Evolutionary conservation across 1,139 yeast species (phyloP).

Genomic region (Suhomyces yuchorum): DNA sequence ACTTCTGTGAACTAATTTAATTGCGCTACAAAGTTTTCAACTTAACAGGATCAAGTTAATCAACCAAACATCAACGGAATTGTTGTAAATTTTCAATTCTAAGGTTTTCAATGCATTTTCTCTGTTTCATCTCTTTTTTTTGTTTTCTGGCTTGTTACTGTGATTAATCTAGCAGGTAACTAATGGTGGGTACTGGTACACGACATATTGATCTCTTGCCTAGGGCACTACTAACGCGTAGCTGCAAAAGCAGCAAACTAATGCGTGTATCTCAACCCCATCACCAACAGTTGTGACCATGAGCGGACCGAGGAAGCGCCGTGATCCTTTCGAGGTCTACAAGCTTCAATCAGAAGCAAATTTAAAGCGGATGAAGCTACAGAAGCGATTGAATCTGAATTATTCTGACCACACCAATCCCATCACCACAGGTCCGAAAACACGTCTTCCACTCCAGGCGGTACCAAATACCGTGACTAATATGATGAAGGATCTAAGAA

Average conservation of each 20-base stretch:
- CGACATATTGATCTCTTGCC: too few species aligned
- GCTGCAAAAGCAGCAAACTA: neutral
- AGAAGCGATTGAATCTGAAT: slow-evolving; percentile 13
- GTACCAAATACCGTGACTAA: neutral
- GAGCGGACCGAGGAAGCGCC: neutral
- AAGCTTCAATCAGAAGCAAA: slow-evolving; percentile 19
- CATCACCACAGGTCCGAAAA: neutral
- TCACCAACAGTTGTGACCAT: neutral
- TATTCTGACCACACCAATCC: neutral
- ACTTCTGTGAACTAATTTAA: too few species aligned
- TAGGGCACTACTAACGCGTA: neutral
- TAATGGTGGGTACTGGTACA: neutral
- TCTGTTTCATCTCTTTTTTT: too few species aligned
- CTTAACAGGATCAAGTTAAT: too few species aligned
- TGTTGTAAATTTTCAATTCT: too few species aligned
- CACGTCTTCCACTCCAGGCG: slow-evolving; percentile 6
- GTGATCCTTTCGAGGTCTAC: slow-evolving; percentile 24
- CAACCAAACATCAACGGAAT: too few species aligned
- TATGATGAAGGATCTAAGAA: neutral
- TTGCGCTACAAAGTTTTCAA: too few species aligned
- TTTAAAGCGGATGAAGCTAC: slow-evolving; percentile 21
- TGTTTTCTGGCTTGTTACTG: too few species aligned
- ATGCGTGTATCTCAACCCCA: neutral
- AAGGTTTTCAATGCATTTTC: too few species aligned
- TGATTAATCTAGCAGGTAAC: too few species aligned